Percentiles rank a stretch among this genome's conserved stretches.
These are phyloP conservation scores for Saksenaea oblongispora DNA, from an alignment of 371 early-diverging fungal genomes.

Conservation along the genomic window DNA sequence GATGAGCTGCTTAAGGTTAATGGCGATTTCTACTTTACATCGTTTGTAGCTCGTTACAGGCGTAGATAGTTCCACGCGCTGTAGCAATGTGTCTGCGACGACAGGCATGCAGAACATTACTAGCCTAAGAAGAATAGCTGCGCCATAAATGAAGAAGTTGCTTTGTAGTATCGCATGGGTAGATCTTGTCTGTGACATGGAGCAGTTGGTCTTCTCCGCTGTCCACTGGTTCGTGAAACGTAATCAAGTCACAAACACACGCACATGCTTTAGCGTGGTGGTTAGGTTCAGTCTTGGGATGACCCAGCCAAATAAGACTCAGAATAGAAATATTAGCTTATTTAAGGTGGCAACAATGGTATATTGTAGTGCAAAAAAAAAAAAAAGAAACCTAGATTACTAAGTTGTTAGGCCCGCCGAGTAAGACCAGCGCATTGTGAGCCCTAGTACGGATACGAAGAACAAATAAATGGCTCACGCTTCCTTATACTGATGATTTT, in stretches of 20 bases:
- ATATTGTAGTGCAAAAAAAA: no score
- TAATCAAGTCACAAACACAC: not conserved
- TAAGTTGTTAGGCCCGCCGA: no score
- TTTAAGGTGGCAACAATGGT: no score
- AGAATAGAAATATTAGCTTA: no score
- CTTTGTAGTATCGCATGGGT: not conserved
- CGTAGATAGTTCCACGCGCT: constrained; percentile 78
- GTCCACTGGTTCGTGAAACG: not conserved
- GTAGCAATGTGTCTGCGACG: constrained; percentile 42
- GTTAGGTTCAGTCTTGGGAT: no score
- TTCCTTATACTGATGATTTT: no score
- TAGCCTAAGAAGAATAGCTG: constrained; percentile 45
- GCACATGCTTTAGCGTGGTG: no score
- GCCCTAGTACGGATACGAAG: no score
- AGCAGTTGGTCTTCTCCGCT: not conserved
- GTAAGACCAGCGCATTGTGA: no score
- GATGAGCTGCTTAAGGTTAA: not conserved
- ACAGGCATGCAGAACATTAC: constrained; percentile 51
- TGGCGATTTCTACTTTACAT: constrained; percentile 44
- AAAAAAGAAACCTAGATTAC: no score
- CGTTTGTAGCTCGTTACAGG: constrained; percentile 86
- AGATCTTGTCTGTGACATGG: not conserved
- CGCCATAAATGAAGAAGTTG: constrained; percentile 7
- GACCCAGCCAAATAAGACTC: no score
- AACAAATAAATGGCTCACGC: no score